phyloP scores from a whole-genome alignment of 345 rosid species.

The Conringia planisiliqua region DNA sequence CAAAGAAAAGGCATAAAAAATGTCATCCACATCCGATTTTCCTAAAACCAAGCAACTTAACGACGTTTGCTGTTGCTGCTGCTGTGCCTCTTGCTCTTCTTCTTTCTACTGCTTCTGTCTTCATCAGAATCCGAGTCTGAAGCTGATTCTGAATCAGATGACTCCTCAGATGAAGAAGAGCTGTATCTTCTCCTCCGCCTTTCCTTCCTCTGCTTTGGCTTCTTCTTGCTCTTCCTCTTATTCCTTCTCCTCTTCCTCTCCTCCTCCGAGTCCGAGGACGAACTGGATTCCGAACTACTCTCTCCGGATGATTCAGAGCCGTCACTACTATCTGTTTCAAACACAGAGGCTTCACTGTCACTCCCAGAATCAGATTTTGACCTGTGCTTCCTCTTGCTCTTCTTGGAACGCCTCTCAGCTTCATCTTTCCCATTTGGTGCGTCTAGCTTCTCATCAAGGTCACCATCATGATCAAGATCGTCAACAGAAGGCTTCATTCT shows the following conservation, averaged over 20 bases:
- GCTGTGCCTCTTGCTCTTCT: constrained; percentile 64
- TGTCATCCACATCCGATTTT: background rate
- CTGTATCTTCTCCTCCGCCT: constrained; percentile 48
- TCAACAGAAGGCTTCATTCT: constrained; percentile 50
- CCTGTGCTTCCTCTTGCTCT: constrained; percentile 83
- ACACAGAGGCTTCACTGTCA: constrained; percentile 91
- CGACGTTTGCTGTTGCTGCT: constrained; percentile 44
- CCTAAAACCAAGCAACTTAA: constrained; percentile 16
- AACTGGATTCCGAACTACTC: constrained; percentile 59
- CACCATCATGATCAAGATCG: constrained; percentile 36
- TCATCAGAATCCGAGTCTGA: constrained; percentile 77
- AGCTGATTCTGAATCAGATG: constrained; percentile 65
- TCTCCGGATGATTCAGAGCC: constrained; percentile 58
- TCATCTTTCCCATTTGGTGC: constrained; percentile 20
- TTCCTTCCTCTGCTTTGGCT: constrained; percentile 40
- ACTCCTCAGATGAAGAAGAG: constrained; percentile 77
- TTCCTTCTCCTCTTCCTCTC: constrained; percentile 63
- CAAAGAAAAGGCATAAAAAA: background rate
- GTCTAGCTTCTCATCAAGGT: constrained; percentile 35
- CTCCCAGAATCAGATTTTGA: constrained; percentile 59
- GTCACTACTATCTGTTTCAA: constrained; percentile 74
- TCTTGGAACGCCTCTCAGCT: constrained; percentile 53
- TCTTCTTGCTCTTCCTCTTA: constrained; percentile 76
- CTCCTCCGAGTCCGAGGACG: constrained; percentile 78
- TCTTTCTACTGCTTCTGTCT: constrained; percentile 54